phyloP scores from a whole-genome alignment of 257 asterid genomes.

The Pogostemon cablin region DNA sequence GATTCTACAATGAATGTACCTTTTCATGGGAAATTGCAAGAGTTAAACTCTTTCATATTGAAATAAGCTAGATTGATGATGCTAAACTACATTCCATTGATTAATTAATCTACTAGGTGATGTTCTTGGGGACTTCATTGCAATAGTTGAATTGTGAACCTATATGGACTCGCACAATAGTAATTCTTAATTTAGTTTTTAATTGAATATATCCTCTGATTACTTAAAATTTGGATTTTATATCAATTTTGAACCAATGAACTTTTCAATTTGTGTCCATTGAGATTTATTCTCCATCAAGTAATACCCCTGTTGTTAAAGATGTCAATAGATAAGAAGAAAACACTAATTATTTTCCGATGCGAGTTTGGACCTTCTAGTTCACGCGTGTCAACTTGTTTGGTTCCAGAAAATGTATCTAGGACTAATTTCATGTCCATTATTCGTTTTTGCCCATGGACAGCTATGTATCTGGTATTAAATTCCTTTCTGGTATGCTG shows the following conservation, averaged over 20 bases:
- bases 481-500: constrained; percentile 20
- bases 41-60: no score
- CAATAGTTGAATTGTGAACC: not conserved
- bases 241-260: not conserved
- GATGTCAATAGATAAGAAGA: constrained; percentile 10
- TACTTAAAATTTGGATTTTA: not conserved
- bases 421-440: not conserved
- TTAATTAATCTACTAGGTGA: not conserved
- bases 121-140: not conserved
- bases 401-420: not conserved
- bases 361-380: not conserved
- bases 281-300: constrained; percentile 4
- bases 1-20: no score
- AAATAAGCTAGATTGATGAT: no score
- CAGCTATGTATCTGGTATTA: constrained; percentile 16
- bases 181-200: not conserved
- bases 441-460: not conserved
- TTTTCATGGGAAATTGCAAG: no score
- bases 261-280: not conserved
- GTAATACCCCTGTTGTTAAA: not conserved
- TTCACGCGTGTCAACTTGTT: not conserved
- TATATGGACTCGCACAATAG: not conserved
- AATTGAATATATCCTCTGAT: not conserved
- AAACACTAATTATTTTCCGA: not conserved
- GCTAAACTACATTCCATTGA: not conserved